Evolutionary conservation across 805 yeast genomes (phyloP).

Genomic region (Ogataea ramenticola): DNA sequence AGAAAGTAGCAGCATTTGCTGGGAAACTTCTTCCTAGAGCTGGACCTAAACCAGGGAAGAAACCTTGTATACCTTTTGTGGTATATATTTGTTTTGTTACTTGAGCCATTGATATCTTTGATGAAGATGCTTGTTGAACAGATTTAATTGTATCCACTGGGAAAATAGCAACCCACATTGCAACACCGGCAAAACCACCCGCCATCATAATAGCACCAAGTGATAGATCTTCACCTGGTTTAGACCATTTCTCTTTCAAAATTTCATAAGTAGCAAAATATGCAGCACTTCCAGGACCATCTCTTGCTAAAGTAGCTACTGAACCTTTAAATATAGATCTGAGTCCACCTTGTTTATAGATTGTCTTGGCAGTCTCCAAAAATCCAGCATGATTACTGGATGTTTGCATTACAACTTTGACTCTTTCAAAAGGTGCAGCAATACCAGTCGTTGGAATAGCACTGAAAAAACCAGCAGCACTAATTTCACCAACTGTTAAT

Average conservation of each 20-base stretch:
- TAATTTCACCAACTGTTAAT: slow-evolving; percentile 62
- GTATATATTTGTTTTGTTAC: slow-evolving; percentile 65
- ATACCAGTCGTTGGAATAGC: slow-evolving; percentile 93
- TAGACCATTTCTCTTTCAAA: slow-evolving; percentile 56
- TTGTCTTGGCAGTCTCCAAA: slow-evolving; percentile 52
- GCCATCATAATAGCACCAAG: slow-evolving; percentile 74
- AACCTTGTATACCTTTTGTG: slow-evolving; percentile 79
- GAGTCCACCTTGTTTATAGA: slow-evolving; percentile 76
- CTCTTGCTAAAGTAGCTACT: slow-evolving; percentile 86
- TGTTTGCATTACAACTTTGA: slow-evolving; percentile 85
- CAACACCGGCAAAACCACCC: slow-evolving; percentile 93
- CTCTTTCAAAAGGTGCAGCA: slow-evolving; percentile 97
- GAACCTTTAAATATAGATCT: slow-evolving; percentile 87
- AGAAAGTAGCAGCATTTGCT: slow-evolving; percentile 97
- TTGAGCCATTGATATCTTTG: slow-evolving; percentile 45
- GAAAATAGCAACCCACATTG: slow-evolving; percentile 96
- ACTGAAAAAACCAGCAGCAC: slow-evolving; percentile 89
- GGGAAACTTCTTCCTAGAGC: slow-evolving; percentile 94
- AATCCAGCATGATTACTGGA: slow-evolving; percentile 40
- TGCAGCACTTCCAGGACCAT: slow-evolving; percentile 95
- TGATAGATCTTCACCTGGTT: slow-evolving; percentile 43
- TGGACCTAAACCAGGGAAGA: slow-evolving; percentile 97
- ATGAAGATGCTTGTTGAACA: slow-evolving; percentile 61
- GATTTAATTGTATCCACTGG: slow-evolving; percentile 94
- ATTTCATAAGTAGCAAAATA: slow-evolving; percentile 93